Base-by-base conservation (phyloP, 1,284 basidiomycete species). In the Rhodotorula sp. region DNA sequence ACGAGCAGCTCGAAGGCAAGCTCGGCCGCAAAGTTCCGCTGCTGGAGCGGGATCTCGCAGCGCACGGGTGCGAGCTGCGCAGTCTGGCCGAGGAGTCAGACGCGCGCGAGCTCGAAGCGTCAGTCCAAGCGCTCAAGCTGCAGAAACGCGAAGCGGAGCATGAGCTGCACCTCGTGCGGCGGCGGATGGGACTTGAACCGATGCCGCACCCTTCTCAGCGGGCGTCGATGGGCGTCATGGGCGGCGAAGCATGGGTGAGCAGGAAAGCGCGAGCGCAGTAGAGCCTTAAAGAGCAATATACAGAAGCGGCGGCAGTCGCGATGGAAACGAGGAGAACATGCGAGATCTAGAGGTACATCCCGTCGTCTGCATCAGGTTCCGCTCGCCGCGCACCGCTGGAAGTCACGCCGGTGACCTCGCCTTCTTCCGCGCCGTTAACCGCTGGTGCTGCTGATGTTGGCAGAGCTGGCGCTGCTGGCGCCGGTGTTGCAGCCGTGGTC, bases 331-430 rank as follows among this genome's bases (percentile, higher is more conserved):
- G 12, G 41, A 9, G 16, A 5, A 0, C 14, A 57, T 1, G 55
- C 34, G 55, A 16, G 16, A 19, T 53, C 41, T 14, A 34, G 34
- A 63, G 61, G 52, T 63, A 63, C 61, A 63, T 54, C 25, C 61
- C 61, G 44, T 63, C 52, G 52, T 63, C 61, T 3, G 16, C 25
- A 16, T 3, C 16, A 14, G 9, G 34, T 3, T 17, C 48, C 16
- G n/a, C 34, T 34, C 34, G 34, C 2, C 34, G 34, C 34, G 34
- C 34, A 34, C 34, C 5, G 34, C 34, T 34, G 34, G 34, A 34
- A 34, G 34, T 34, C 34, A 34, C 34, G 34, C 34, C 34, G 34
- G 34, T 34, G 34, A 34, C 34, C 34, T 9, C 34, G 23, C 8
- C 21, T 5, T 14, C 3, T 27, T 23, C 27, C 59, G 4, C 59